Conservation (phyloP, 805 yeast species). For the Trichomonascus vanleenenianus region DNA sequence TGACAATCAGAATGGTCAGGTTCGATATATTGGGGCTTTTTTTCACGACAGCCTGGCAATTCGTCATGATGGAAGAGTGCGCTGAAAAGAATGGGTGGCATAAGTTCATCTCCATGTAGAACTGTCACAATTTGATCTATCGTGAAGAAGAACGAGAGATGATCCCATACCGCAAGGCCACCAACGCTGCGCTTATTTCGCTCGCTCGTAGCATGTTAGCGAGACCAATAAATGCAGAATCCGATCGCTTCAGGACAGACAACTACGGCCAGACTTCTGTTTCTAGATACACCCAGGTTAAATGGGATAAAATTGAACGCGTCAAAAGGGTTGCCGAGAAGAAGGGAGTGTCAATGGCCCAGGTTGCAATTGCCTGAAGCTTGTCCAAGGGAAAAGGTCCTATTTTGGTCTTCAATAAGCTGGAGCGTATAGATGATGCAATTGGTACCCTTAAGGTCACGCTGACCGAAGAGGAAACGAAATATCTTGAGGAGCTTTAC, state of each 20-base stretch:
- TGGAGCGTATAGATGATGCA: constrained; percentile 46
- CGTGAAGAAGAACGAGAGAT: constrained; percentile 61
- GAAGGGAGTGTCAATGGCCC: constrained; percentile 44
- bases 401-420: constrained; percentile 45
- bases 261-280: too few relatives aligned
- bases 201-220: constrained; percentile 50
- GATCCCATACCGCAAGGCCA: constrained; percentile 44
- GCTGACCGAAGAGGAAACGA: constrained; percentile 29
- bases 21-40: constrained; percentile 57
- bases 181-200: constrained; percentile 51
- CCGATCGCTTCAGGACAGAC: too few relatives aligned
- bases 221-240: constrained; percentile 32
- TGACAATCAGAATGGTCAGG: constrained; percentile 38
- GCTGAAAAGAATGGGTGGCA: constrained; percentile 53
- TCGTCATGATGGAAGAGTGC: constrained; percentile 42
- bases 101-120: constrained; percentile 54
- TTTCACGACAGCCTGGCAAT: constrained; percentile 50
- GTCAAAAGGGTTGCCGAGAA: constrained; percentile 50
- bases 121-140: constrained; percentile 45
- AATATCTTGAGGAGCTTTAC: constrained; percentile 28
- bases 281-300: too few relatives aligned
- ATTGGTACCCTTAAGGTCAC: constrained; percentile 35
- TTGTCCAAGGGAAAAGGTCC: constrained; percentile 45
- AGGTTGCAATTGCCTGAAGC: constrained; percentile 49
- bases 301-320: too few relatives aligned